Conservation (phyloP, 2,329 filamentous ascomycete genomes). For the Chaetomium sp. region DNA sequence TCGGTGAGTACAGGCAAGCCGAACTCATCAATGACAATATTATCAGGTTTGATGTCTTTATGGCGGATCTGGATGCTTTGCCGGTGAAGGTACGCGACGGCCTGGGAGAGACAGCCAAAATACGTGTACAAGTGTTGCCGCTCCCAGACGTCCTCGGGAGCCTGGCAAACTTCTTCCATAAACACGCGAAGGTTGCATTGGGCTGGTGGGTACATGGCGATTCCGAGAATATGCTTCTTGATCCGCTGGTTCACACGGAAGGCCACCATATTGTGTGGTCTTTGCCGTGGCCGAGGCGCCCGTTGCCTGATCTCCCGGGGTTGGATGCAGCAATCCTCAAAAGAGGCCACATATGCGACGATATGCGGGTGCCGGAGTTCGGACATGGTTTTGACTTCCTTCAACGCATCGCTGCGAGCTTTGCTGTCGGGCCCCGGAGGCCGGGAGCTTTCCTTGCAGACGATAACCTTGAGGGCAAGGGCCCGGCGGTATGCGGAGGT, state of each 20-base stretch:
- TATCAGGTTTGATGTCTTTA: constrained; percentile 28
- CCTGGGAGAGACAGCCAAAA: constrained; percentile 26
- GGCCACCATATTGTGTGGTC: constrained; percentile 1
- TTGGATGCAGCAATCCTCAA: constrained; percentile 24
- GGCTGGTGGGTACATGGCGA: constrained; percentile 25
- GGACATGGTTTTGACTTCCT: constrained; percentile 23
- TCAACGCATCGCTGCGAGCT: constrained; percentile 18
- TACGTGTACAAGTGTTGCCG: constrained; percentile 20
- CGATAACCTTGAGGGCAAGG: constrained; percentile 24
- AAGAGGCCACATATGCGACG: constrained; percentile 25
- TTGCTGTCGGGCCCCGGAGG: constrained; percentile 22
- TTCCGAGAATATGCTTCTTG: constrained; percentile 22
- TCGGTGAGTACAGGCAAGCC: constrained; percentile 23
- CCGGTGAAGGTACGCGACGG: constrained; percentile 22
- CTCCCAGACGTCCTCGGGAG: constrained; percentile 11
- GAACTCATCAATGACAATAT: constrained; percentile 26
- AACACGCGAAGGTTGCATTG: constrained; percentile 22
- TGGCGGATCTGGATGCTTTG: constrained; percentile 20
- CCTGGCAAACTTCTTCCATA: constrained; percentile 20
- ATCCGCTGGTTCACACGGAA: constrained; percentile 17
- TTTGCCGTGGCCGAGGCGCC: not conserved
- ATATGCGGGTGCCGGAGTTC: constrained; percentile 22
- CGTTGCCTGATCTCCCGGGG: constrained; percentile 10
- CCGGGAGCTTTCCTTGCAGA: constrained; percentile 20
- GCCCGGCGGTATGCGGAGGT: constrained; percentile 17